Evolutionary conservation across 495 filamentous ascomycete species (phyloP).

Genomic region (Trichocladium uniseriatum): DNA sequence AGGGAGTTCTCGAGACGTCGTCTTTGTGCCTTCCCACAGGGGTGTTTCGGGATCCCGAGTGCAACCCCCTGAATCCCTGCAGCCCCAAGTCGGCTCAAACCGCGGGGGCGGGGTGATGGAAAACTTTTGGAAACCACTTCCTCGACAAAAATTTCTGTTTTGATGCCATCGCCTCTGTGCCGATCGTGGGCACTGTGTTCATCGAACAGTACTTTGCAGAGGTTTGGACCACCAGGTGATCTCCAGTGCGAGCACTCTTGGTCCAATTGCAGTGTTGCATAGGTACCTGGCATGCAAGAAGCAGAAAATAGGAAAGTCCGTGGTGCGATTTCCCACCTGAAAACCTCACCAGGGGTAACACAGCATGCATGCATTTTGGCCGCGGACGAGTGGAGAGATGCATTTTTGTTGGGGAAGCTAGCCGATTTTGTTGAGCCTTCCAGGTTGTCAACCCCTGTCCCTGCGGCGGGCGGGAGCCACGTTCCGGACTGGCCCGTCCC

Average conservation of each 20-base stretch:
- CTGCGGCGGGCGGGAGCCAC: too few relatives aligned
- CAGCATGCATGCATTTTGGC: background rate
- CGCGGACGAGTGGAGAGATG: background rate
- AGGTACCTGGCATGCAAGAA: too few relatives aligned
- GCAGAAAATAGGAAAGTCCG: too few relatives aligned
- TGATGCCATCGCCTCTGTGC: background rate
- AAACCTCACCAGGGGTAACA: background rate
- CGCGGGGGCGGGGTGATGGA: conserved; percentile 3
- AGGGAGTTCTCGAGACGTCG: background rate
- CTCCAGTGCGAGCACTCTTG: too few relatives aligned
- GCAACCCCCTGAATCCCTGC: background rate
- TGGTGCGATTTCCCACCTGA: too few relatives aligned
- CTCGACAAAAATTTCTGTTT: background rate
- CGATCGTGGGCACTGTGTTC: too few relatives aligned
- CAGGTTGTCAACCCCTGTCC: background rate
- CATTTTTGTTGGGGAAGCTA: conserved; percentile 15
- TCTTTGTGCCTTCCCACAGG: background rate
- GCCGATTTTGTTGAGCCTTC: conserved; percentile 11
- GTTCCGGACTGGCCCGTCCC: too few relatives aligned
- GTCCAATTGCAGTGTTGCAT: too few relatives aligned
- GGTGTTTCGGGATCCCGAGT: background rate
- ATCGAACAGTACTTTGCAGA: too few relatives aligned
- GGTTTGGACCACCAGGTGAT: too few relatives aligned
- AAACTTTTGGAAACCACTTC: too few relatives aligned
- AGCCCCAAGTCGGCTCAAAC: background rate